Evolutionary conservation across 352 stramenopile species (phyloP), one percentile per base, ranked within the genome.

Genomic region (Lagenidium giganteum): DNA sequence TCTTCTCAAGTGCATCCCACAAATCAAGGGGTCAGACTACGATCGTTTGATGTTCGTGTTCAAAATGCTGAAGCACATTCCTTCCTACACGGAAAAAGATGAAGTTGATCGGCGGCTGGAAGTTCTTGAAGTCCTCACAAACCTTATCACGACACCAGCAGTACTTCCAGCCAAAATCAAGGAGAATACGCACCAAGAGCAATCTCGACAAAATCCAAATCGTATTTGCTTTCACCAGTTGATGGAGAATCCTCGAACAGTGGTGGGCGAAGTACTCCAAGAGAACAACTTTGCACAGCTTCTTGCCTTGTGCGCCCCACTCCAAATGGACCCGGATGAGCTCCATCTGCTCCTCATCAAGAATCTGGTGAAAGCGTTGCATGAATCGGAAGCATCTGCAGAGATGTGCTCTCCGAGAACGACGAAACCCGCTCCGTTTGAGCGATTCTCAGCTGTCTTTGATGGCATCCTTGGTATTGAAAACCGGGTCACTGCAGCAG

Each of bases 21-120:
- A 72, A 30, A 48, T 90, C 6, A 50, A 50, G 1, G 70, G 72
- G 1, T 56, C 47, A 6, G 80, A 90, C 26, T 93, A 89, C 18
- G 66, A 84, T 11, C 67, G 78, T n/a, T 52, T 93, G 5, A 16
- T 78, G 27, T 93, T 93, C 62, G 67, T 85, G 32, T 84, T 90
- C 47, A 66, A 59, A 3, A 28, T 93, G 9, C 51, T 93, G 18
- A 57, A 85, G 6, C 69, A 89, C 22, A 57, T 78, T 26, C 79
- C 71, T 5, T 61, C 51, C 1, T 87, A 87, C 38, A 30, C 23
- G 11, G 64, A 83, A 16, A 67, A 66, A 42, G 53, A 76, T 47
- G 74, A 91, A 54, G 57, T 89, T 12, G 56, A 85, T 32, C 52
- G 78, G 12, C 62, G 73, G 23, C 59, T 87, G 26, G 63, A 84